phyloP scores from a whole-genome alignment of 345 rosid species.

The Syzygium aromaticum region DNA sequence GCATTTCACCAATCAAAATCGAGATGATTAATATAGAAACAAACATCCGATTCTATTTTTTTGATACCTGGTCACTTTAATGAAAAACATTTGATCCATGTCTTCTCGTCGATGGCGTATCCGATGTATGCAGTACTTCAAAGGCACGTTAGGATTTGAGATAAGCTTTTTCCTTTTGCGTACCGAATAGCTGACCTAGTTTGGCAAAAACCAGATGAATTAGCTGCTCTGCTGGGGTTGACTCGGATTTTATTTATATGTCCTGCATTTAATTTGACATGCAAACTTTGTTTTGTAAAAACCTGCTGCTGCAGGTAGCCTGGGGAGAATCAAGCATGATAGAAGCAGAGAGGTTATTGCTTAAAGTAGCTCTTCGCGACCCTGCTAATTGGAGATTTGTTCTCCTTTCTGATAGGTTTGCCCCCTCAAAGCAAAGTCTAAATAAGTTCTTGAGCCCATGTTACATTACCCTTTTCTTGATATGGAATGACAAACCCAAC shows the following conservation, averaged over 20 bases:
- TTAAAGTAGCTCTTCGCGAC: constrained; percentile 11
- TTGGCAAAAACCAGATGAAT: background rate
- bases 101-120: background rate
- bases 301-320: constrained; percentile 1
- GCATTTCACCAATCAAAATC: too few relatives aligned
- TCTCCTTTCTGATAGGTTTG: constrained; percentile 15
- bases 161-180: background rate
- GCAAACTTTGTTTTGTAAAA: background rate
- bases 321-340: constrained; percentile 24
- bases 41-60: background rate
- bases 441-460: background rate
- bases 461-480: background rate
- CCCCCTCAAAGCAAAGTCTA: background rate
- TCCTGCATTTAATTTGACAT: background rate
- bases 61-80: background rate
- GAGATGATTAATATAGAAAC: background rate
- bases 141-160: background rate
- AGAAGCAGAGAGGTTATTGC: constrained; percentile 16
- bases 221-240: background rate
- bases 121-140: background rate
- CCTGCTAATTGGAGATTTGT: constrained; percentile 19
- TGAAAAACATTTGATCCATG: background rate
- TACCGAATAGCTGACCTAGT: background rate
- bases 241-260: background rate
- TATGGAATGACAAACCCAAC: background rate